These are phyloP conservation scores for Hansenula sp. DNA, from an alignment of 1,139 yeast species.

Conservation along the genomic window DNA sequence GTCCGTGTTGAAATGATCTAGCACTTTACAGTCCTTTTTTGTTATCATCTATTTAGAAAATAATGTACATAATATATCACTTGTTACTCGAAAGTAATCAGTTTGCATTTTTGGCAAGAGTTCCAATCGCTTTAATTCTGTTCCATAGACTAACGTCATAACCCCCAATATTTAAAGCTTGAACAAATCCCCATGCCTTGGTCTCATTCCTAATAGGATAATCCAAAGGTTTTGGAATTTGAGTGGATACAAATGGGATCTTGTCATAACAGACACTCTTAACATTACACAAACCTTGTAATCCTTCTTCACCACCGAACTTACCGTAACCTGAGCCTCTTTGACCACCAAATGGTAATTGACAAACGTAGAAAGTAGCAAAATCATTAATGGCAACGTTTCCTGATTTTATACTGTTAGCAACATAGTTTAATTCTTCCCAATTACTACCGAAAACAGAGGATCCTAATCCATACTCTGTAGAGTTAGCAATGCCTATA, in stretches of 20 bases:
- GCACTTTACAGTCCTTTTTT: not conserved
- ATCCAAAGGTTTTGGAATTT: slow-evolving; percentile 83
- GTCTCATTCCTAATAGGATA: slow-evolving; percentile 82
- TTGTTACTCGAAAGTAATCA: slow-evolving; percentile 3
- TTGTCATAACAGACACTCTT: slow-evolving; percentile 86
- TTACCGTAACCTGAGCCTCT: slow-evolving; percentile 94
- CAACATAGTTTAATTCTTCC: slow-evolving; percentile 54
- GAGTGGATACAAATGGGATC: slow-evolving; percentile 70
- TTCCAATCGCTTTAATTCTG: slow-evolving; percentile 47
- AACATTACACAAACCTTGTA: slow-evolving; percentile 80
- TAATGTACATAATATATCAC: not conserved
- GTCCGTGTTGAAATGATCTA: slow-evolving; percentile 25
- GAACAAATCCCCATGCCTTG: slow-evolving; percentile 85
- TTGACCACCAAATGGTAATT: slow-evolving; percentile 92
- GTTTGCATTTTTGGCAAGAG: slow-evolving; percentile 37
- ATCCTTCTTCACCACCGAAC: slow-evolving; percentile 95
- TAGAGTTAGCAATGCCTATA: slow-evolving; percentile 74
- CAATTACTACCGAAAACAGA: slow-evolving; percentile 75
- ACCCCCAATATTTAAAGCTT: slow-evolving; percentile 80
- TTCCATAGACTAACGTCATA: slow-evolving; percentile 74
- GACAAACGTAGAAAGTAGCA: slow-evolving; percentile 93
- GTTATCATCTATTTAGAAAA: no score
- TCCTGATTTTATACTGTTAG: slow-evolving; percentile 67
- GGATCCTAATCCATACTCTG: slow-evolving; percentile 87
- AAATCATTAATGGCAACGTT: slow-evolving; percentile 96